Evolutionary conservation across 2,329 filamentous ascomycete genomes (phyloP).

Genomic region (Emydomyces testavorans): DNA sequence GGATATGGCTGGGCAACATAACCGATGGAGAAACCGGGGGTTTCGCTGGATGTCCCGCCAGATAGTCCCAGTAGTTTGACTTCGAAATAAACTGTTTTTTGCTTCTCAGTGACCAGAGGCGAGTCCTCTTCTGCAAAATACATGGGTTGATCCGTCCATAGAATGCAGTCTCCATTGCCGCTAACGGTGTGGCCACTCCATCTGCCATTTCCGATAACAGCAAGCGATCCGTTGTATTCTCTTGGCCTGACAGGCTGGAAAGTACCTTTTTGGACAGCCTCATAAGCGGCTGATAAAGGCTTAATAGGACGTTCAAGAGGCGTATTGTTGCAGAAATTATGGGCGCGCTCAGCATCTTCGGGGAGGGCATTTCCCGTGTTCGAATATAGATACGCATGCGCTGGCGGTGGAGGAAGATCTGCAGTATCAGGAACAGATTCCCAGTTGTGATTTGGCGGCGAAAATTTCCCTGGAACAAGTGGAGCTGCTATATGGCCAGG

Average conservation of each 20-base stretch:
- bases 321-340: conserved; percentile 43
- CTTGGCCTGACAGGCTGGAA: conserved; percentile 36
- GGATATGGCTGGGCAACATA: conserved; percentile 52
- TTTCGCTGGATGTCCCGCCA: conserved; percentile 26
- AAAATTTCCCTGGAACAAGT: conserved; percentile 22
- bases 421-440: conserved; percentile 48
- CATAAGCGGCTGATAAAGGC: conserved; percentile 34
- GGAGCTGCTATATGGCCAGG: conserved; percentile 10
- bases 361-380: conserved; percentile 47
- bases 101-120: conserved; percentile 35
- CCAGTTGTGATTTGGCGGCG: conserved; percentile 53
- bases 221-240: conserved; percentile 34
- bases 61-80: conserved; percentile 40
- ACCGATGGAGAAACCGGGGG: conserved; percentile 48
- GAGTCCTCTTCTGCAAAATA: conserved; percentile 45
- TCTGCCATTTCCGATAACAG: conserved; percentile 25
- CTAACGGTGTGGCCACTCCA: conserved; percentile 38
- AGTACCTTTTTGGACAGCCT: conserved; percentile 34
- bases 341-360: conserved; percentile 45
- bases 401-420: conserved; percentile 49
- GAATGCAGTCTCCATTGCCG: conserved; percentile 39
- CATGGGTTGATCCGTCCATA: conserved; percentile 45
- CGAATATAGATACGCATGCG: conserved; percentile 42
- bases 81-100: conserved; percentile 50
- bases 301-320: conserved; percentile 42